These are phyloP conservation scores for Pestalotiopsis sp. DNA, from an alignment of 2,329 filamentous ascomycete genomes.

Conservation along the genomic window DNA sequence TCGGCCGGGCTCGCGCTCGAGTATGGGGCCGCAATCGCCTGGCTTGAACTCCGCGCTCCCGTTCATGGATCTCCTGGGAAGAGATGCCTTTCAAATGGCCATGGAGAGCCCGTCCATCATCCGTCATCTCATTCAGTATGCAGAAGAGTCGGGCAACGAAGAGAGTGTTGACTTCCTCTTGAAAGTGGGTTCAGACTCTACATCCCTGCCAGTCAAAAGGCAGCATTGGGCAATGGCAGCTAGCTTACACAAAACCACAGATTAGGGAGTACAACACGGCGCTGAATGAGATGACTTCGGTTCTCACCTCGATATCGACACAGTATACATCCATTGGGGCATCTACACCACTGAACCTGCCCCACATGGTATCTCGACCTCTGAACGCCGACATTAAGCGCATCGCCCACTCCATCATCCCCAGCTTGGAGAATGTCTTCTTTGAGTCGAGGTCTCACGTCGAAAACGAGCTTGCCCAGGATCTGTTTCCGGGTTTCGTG, in stretches of 20 bases:
- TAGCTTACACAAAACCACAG: constrained; percentile 20
- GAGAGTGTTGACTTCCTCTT: constrained; percentile 56
- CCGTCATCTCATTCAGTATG: constrained; percentile 51
- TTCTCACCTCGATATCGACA: constrained; percentile 47
- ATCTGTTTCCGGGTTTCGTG: constrained; percentile 57
- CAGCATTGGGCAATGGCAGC: background rate
- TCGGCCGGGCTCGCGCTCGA: constrained; percentile 13
- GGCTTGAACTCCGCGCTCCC: constrained; percentile 21
- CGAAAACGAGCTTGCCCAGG: constrained; percentile 44
- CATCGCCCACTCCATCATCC: constrained; percentile 45
- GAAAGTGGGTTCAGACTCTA: constrained; percentile 39
- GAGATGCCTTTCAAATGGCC: constrained; percentile 53
- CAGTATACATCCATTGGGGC: constrained; percentile 40
- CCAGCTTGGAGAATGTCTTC: constrained; percentile 48
- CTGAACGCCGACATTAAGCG: constrained; percentile 51
- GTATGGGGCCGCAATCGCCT: constrained; percentile 13
- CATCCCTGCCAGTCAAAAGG: background rate
- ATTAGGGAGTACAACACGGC: constrained; percentile 48
- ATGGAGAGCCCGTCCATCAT: constrained; percentile 51
- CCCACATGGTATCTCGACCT: constrained; percentile 40
- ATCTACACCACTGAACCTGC: constrained; percentile 44
- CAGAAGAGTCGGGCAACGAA: constrained; percentile 46
- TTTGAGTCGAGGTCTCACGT: constrained; percentile 45
- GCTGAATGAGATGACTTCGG: constrained; percentile 45
- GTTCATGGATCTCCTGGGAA: constrained; percentile 51